phyloP scores from a whole-genome alignment of 805 yeast species.

The Candida maesae region DNA sequence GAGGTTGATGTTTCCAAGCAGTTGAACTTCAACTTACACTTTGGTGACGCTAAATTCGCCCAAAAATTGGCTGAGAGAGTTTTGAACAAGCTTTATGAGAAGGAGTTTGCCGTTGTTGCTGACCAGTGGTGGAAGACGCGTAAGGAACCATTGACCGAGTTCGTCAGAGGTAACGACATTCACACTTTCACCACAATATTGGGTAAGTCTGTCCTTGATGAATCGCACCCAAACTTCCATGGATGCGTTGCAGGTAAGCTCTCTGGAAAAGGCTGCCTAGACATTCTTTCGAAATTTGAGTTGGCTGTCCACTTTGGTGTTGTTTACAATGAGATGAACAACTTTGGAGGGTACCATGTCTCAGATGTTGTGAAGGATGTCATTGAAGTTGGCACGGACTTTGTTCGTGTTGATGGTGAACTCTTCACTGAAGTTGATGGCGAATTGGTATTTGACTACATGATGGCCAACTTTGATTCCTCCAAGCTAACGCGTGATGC shows the following conservation, averaged over 20 bases:
- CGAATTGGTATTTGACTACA: slow-evolving; percentile 16
- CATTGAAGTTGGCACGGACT: slow-evolving; percentile 26
- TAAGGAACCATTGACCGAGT: slow-evolving; percentile 38
- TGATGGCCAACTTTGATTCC: slow-evolving; percentile 11
- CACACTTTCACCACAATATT: slow-evolving; percentile 14
- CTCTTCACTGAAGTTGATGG: slow-evolving; percentile 17
- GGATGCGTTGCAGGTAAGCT: slow-evolving; percentile 68
- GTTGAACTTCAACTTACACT: slow-evolving; percentile 26
- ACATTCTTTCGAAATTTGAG: slow-evolving; percentile 52
- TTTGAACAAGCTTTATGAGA: slow-evolving; percentile 42
- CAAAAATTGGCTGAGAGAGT: slow-evolving; percentile 40
- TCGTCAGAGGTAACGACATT: slow-evolving; percentile 36
- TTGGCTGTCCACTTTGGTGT: slow-evolving; percentile 67
- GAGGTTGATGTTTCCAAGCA: slow-evolving; percentile 29
- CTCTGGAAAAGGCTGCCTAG: slow-evolving; percentile 42
- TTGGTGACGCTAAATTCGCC: slow-evolving; percentile 24
- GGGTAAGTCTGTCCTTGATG: slow-evolving; percentile 29
- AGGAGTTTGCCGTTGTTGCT: slow-evolving; percentile 63
- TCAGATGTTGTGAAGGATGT: slow-evolving; percentile 17
- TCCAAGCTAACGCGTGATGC: slow-evolving; percentile 9
- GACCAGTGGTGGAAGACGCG: slow-evolving; percentile 68
- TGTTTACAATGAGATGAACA: slow-evolving; percentile 56
- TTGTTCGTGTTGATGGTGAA: slow-evolving; percentile 18
- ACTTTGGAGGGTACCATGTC: slow-evolving; percentile 10
- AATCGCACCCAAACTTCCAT: slow-evolving; percentile 47